Evolutionary conservation across 23 red algal species (phyloP), one percentile per base, ranked within the genome.

Genomic region (Gracilaria vermiculophylla): DNA sequence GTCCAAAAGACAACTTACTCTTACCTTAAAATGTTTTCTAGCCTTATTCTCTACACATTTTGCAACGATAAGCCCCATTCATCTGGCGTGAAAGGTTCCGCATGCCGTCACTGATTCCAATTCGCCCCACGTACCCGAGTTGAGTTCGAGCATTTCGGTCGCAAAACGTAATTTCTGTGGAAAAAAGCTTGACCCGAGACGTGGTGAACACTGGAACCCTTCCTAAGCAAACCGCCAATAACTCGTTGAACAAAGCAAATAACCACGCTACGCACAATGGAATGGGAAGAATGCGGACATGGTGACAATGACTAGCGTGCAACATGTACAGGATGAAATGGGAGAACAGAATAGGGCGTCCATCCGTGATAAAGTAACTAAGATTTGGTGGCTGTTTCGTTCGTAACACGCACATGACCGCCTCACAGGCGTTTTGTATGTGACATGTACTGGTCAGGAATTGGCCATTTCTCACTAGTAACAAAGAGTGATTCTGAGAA

Each of bases 291-390:
- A 44, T 56, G 14, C 43, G 41, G 54, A 67, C 81, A 2, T 70
- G 15, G 25, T 72, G 39, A 27, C 52, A 44, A 40, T 49, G 39
- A 32, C 62, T 53, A 2, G 81, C 81, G 40, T 40, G 60, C 40
- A 86, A 31, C 54, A 86, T 45, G 27, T 19, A 42, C 39, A 55
- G 21, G 24, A 86, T 62, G 44, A 86, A 86, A 42, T 34, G 21
- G 21, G 24, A 47, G 28, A 72, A 86, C 61, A 54, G 32, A 33
- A 86, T 32, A 16, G 81, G 42, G 21, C 25, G 53, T n/a, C 81
- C 81, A 86, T 86, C 81, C 41, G 81, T 86, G 42, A 86, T 64
- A 9, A 86, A 71, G 50, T 86, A 86, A 34, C 67, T 45, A 15
- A 86, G 40, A 39, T 55, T 49, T 5, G 56, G 54, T 31, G 39